Base-by-base conservation (phyloP, 2,329 filamentous ascomycete genomes). In the Diplocarpon rosae region DNA sequence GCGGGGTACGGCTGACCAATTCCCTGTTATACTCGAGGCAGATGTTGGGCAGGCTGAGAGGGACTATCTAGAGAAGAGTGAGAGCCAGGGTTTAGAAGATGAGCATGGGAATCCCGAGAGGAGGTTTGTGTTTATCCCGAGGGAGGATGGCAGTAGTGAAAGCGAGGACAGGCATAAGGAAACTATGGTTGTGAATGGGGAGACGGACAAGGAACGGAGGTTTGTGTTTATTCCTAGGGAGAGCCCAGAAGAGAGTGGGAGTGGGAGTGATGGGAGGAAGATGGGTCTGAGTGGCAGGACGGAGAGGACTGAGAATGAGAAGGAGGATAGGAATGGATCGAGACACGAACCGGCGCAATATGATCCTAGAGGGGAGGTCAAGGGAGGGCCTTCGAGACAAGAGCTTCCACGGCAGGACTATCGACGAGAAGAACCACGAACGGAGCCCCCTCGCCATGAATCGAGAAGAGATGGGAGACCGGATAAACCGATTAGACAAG, bases 1-100 rank as follows among this genome's bases (percentile, higher is more conserved):
- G 46, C 74, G 75, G 45, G 84, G 84, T 32, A 72, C 75, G 5
- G 63, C 81, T 46, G 80, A 88, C 42, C 84, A 89, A 57, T 65
- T 78, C 20, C 78, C 78, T 11, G 68, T 88, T 39, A 67, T 89
- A 17, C 64, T 81, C 44, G 77, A 82, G 45, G 73, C 83, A 12
- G 62, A 67, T 37, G 60, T 59, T 30, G 60, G 62, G 29, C 45
- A 54, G 51, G 46, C 59, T 14, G 58, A 62, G 33, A 52, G 50
- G 31, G 48, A 51, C 37, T 36, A 31, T 35, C 37, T 47, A 9
- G 51, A 51, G 17, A 14, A 10, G 9, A 32, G 30, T 12, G 30
- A 32, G 11, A 9, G n/a, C 5, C 4, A 32, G 30, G 30, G 3
- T 14, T 32, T 3, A 10, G 9, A 32, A 14, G 50, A 56, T 20